These are phyloP conservation scores for Babesia sp. DNA, from an alignment of 169 alveolate species.

Conservation along the genomic window DNA sequence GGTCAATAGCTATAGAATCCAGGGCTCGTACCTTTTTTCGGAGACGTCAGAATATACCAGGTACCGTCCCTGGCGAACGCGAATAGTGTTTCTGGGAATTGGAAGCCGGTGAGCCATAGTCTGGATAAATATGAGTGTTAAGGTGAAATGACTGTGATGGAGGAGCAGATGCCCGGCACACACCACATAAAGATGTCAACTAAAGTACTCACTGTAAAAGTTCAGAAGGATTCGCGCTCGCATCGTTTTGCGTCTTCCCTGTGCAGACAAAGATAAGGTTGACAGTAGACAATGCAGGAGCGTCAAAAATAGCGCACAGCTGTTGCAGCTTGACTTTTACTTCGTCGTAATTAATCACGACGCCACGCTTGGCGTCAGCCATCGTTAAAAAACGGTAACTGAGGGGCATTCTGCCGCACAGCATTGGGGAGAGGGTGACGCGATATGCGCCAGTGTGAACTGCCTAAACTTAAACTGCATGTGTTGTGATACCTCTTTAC, in stretches of 20 bases:
- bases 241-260: constrained; percentile 63
- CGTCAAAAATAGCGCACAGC: constrained; percentile 31
- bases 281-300: constrained; percentile 18
- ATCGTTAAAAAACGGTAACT: constrained; percentile 17
- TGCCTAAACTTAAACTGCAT: no score
- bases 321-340: constrained; percentile 44
- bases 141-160: background rate
- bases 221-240: constrained; percentile 66
- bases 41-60: constrained; percentile 81
- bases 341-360: constrained; percentile 59
- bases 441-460: background rate
- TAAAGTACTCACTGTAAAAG: constrained; percentile 49
- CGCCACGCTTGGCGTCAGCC: constrained; percentile 66
- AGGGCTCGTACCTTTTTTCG: constrained; percentile 76
- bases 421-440: background rate
- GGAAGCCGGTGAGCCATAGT: constrained; percentile 88
- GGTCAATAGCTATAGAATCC: background rate
- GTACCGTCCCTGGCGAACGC: constrained; percentile 76
- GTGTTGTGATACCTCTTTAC: no score
- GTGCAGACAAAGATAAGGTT: constrained; percentile 62
- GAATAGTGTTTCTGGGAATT: constrained; percentile 87
- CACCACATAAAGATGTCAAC: background rate
- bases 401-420: constrained; percentile 23
- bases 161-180: background rate
- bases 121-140: constrained; percentile 61